Conservation (phyloP, 805 yeast species). For the Zygoascus biomembranicola region DNA sequence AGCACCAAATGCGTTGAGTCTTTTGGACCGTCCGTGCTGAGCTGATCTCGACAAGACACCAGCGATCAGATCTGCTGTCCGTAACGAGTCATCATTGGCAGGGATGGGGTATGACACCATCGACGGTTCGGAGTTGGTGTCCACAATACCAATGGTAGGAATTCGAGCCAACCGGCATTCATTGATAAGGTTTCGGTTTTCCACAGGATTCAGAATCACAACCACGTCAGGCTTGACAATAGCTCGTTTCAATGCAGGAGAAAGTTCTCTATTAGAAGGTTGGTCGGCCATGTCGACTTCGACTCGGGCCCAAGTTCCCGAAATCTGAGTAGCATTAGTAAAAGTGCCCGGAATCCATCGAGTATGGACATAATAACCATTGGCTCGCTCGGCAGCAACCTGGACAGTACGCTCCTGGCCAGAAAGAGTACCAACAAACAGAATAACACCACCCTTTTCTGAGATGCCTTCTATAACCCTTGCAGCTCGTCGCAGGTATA, state of each 20-base stretch:
- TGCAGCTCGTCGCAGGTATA: conserved; percentile 71
- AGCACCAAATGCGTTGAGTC: background rate
- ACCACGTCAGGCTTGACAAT: conserved; percentile 83
- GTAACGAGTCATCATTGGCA: conserved; percentile 84
- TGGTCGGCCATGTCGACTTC: conserved; percentile 71
- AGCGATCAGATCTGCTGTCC: conserved; percentile 69
- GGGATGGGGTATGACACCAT: conserved; percentile 91
- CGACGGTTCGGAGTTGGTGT: conserved; percentile 88
- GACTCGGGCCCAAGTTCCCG: conserved; percentile 50
- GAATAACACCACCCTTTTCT: conserved; percentile 72
- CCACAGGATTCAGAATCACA: conserved; percentile 79
- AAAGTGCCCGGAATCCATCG: conserved; percentile 95
- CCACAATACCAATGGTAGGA: conserved; percentile 90
- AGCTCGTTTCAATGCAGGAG: conserved; percentile 37
- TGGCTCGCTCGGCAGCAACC: conserved; percentile 67
- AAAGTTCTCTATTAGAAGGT: conserved; percentile 53
- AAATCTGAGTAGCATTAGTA: conserved; percentile 70
- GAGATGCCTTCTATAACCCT: conserved; percentile 77
- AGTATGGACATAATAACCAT: conserved; percentile 72
- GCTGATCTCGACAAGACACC: conserved; percentile 87
- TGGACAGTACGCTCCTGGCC: conserved; percentile 70
- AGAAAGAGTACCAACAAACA: conserved; percentile 76
- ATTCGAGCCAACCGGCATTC: conserved; percentile 79
- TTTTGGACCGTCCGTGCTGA: conserved; percentile 45
- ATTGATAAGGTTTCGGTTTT: conserved; percentile 66